phyloP scores from a whole-genome alignment of 768 basidiomycete genomes.

The Xerocomellus chrysenteron region DNA sequence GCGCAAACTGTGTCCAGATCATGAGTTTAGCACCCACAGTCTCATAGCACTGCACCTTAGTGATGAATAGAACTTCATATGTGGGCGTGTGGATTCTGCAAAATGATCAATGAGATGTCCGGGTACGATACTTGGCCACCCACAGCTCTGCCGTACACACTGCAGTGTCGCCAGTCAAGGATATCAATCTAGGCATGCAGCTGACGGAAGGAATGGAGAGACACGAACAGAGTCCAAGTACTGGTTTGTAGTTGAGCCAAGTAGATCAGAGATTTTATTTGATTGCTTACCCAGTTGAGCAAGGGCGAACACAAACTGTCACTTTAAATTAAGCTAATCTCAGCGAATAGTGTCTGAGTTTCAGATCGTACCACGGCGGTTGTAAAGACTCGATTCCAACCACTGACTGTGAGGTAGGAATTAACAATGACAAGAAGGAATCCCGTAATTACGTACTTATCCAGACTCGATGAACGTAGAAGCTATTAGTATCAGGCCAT shows the following conservation, averaged over 20 bases:
- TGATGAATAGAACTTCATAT: background rate
- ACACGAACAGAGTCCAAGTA: constrained; percentile 17
- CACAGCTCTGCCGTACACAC: constrained; percentile 5
- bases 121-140: background rate
- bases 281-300: constrained; percentile 15
- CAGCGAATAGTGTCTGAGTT: too few relatives aligned
- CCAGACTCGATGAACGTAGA: constrained; percentile 26
- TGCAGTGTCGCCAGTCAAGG: background rate
- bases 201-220: background rate
- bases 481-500: constrained; percentile 1
- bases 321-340: background rate
- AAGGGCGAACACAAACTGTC: constrained; percentile 4
- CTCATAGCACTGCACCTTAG: constrained; percentile 2
- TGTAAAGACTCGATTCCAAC: constrained; percentile 13
- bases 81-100: constrained; percentile 13
- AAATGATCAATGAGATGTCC: background rate
- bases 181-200: background rate
- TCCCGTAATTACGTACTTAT: constrained; percentile 2
- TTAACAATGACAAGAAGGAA: background rate
- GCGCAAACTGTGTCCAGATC: background rate
- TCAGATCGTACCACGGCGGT: constrained; percentile 13
- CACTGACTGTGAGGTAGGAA: constrained; percentile 15
- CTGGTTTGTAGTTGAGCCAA: background rate
- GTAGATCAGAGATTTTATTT: background rate
- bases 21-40: background rate